Evolutionary conservation across 768 basidiomycete genomes (phyloP), one percentile per base, ranked within the genome.

Genomic region (Podaxis rugospora): DNA sequence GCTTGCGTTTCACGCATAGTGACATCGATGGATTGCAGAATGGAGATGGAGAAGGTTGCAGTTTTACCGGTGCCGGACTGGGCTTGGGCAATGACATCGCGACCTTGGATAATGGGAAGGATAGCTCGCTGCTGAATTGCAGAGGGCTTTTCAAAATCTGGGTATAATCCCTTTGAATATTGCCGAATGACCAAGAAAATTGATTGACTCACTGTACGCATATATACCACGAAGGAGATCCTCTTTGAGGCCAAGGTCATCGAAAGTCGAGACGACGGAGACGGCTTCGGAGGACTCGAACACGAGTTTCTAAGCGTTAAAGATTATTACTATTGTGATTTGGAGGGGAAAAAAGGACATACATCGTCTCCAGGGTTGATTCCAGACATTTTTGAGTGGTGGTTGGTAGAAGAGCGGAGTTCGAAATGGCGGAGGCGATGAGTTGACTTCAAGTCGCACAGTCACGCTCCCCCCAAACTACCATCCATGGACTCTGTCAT

Each of bases 21-120:
- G 46, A 92, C 87, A 74, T 99, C 96, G 85, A 99, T 97, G 65
- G 93, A 93, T 73, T 99, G 96, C 56, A 99, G 87, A 74, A 97
- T 93, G 66, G 95, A 92, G 72, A 99, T 97, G 66, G 95, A 95
- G 78, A 98, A 98, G 18, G 96, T 97, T 5, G 96, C 96, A 9
- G 96, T 99, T 92, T 98, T 99, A 83, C 96, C 96, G 39, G 96
- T 98, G 72, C 96, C 96, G 36, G 95, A 97, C 78, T 98, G 96
- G 46, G 96, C 96, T 79, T 98, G 96, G 37, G 96, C 96, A 73
- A 99, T 98, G 63, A 98, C 96, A 83, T 98, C 96, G 65, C 95
- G 88, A 28, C 93, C 93, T 79, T 93, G 90, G 52, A 87, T 92
- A 71, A 99, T 96, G 55, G 96, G 96, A 62, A 96, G 80, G 75